These are phyloP conservation scores for Phylloporus sp. DNA, from an alignment of 768 basidiomycete genomes.

Conservation along the genomic window DNA sequence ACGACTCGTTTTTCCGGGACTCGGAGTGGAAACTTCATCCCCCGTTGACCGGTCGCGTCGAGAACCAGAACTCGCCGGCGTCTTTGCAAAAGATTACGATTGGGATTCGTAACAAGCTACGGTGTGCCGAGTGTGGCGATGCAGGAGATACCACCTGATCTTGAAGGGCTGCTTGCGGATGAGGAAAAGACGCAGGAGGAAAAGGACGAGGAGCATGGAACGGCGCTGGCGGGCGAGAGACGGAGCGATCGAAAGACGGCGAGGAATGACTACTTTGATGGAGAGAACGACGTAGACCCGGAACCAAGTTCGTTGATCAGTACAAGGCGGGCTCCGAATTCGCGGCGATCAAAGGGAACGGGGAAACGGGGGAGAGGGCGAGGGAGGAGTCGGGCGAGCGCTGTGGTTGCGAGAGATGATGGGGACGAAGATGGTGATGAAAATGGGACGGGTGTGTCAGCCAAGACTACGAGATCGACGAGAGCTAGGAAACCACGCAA, in stretches of 20 bases:
- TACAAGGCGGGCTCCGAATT: slow-evolving; percentile 11
- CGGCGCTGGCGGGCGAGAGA: slow-evolving; percentile 49
- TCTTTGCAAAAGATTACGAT: slow-evolving; percentile 86
- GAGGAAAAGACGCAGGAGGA: slow-evolving; percentile 68
- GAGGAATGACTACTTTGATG: slow-evolving; percentile 72
- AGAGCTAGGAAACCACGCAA: slow-evolving; percentile 29
- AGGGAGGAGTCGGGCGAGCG: slow-evolving; percentile 32
- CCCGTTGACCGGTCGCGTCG: slow-evolving; percentile 84
- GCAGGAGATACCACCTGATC: slow-evolving; percentile 93
- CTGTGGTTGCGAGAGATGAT: slow-evolving; percentile 25
- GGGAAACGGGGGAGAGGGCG: slow-evolving; percentile 31
- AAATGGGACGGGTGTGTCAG: slow-evolving; percentile 15
- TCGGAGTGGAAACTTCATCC: slow-evolving; percentile 92
- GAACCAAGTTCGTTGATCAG: slow-evolving; percentile 34
- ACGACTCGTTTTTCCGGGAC: slow-evolving; percentile 91
- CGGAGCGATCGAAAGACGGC: slow-evolving; percentile 50
- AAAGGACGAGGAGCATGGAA: slow-evolving; percentile 63
- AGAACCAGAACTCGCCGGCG: slow-evolving; percentile 85
- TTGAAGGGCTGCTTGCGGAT: slow-evolving; percentile 71
- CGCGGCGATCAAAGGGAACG: slow-evolving; percentile 20
- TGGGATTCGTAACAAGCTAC: slow-evolving; percentile 78
- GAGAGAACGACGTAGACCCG: slow-evolving; percentile 63
- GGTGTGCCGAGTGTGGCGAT: slow-evolving; percentile 96
- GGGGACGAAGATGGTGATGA: slow-evolving; percentile 40
- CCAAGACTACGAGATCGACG: slow-evolving; percentile 32